Evolutionary conservation across 345 rosid species (phyloP).

Genomic region (Hibiscus trionum): DNA sequence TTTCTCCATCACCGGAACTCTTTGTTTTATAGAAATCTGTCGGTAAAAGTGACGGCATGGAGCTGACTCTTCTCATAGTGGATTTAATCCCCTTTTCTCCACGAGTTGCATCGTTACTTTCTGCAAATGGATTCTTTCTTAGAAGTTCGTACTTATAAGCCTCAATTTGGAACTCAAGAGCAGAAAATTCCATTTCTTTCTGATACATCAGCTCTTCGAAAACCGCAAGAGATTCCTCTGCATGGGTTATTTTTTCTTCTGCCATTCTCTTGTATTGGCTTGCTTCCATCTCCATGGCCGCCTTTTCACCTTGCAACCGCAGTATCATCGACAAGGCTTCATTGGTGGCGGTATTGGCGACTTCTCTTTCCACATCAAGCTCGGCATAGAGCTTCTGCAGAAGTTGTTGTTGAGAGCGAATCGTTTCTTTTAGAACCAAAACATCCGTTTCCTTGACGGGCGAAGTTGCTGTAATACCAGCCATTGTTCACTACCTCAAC

Average conservation of each 20-base stretch:
- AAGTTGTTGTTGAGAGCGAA: constrained; percentile 65
- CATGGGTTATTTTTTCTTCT: constrained; percentile 70
- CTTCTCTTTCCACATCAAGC: constrained; percentile 81
- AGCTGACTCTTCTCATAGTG: constrained; percentile 27
- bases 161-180: constrained; percentile 74
- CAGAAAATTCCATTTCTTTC: constrained; percentile 78
- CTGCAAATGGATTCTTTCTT: constrained; percentile 35
- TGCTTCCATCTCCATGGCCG: constrained; percentile 69
- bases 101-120: constrained; percentile 19
- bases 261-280: constrained; percentile 81
- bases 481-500: constrained; percentile 21
- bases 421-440: constrained; percentile 41
- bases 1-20: constrained; percentile 12
- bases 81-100: constrained; percentile 19
- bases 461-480: constrained; percentile 26
- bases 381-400: constrained; percentile 59
- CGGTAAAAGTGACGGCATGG: constrained; percentile 21
- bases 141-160: constrained; percentile 62
- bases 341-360: constrained; percentile 59
- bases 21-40: constrained; percentile 25
- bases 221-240: constrained; percentile 55
- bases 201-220: constrained; percentile 67
- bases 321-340: constrained; percentile 86
- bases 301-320: constrained; percentile 78
- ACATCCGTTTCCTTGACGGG: constrained; percentile 33